phyloP scores from a whole-genome alignment of 2,329 filamentous ascomycete species.

The Exophiala sp. region DNA sequence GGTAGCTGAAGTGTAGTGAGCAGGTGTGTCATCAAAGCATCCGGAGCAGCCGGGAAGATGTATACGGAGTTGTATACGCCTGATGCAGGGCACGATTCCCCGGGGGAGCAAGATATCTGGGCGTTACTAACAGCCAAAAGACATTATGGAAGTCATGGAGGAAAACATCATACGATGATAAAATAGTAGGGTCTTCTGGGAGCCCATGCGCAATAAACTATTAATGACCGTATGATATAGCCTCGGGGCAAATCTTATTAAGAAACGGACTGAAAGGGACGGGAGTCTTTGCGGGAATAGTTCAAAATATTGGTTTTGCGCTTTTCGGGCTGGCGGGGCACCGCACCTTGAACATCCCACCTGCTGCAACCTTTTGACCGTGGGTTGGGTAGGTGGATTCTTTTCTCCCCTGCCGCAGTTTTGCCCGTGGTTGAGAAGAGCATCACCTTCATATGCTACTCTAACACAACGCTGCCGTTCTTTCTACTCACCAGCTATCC shows the following conservation, averaged over 20 bases:
- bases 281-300: no score
- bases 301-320: no score
- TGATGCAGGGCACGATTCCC: background rate
- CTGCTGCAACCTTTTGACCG: background rate
- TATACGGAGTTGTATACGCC: background rate
- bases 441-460: conserved; percentile 17
- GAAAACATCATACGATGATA: no score
- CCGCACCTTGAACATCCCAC: background rate
- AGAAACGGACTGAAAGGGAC: no score
- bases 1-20: background rate
- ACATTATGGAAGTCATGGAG: no score
- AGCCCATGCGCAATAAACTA: no score
- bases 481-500: conserved; percentile 15
- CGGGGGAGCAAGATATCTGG: no score
- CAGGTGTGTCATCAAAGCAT: background rate
- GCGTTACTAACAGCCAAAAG: no score
- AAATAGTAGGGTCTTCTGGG: no score
- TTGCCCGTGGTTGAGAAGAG: background rate
- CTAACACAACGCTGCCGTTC: conserved; percentile 1
- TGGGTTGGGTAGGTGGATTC: background rate
- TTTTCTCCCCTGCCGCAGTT: conserved; percentile 2
- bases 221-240: no score
- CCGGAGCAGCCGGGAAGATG: conserved; percentile 1
- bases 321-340: no score
- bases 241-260: no score